Evolutionary conservation across 2,329 filamentous ascomycete genomes (phyloP), one percentile per base, ranked within the genome.

Genomic region (Simplicillium sp.): DNA sequence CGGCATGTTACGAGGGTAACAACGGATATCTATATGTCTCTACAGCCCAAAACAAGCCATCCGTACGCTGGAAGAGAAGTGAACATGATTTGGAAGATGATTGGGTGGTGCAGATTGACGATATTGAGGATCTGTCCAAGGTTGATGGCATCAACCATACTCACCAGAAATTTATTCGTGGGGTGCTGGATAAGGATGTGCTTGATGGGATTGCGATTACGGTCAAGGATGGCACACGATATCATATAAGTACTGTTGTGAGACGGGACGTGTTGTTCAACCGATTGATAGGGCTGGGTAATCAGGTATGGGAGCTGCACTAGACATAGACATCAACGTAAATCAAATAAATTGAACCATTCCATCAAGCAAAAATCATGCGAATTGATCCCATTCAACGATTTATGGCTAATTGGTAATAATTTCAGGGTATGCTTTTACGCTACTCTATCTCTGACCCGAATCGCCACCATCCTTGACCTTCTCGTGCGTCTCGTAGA

Each of bases 1-100:
- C 81, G 25, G 80, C 73, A 0, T 71, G 86, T 5, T 84, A 72
- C 52, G 68, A 79, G 15, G 85, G 86, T 7, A 75, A 80, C 50
- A 83, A 80, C 51, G 87, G 87, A 34, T 39, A 39, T 29, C 9
- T 39, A 3, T 32, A 39, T 25, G n/a, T 39, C 7, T 5, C 29
- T 2, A 39, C 37, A 11, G 16, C 29, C 5, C 29, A 14, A 2
- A 9, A n/a, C 4, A 33, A 17, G 3, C 29, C 37, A 4, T 39
- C 15, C 15, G 37, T 34, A 15, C 9, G 29, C 2, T 39, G 37
- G 37, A 14, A 12, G 15, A 39, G 28, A 8, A 17, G 34, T 14
- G 37, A 32, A 13, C 17, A 28, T 8, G 28, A 18, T n/a, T n/a
- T 34, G 29, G 17, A 39, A 1, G 28, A 29, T 8, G 16, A 13